Base-by-base conservation (phyloP, 495 filamentous ascomycete species). In the Trichocladium antarcticum region DNA sequence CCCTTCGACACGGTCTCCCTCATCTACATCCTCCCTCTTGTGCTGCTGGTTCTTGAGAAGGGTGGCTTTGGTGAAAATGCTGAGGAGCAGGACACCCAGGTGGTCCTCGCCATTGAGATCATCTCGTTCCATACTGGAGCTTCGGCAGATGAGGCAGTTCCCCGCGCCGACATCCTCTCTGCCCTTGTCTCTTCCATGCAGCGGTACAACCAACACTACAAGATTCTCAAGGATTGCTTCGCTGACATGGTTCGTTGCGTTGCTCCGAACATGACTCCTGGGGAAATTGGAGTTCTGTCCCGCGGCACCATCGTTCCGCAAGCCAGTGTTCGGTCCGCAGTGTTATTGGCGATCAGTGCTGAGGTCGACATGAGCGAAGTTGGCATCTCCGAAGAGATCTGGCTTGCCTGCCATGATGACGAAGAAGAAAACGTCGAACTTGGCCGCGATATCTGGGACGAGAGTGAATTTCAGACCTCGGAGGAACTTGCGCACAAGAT, bases 341-440 rank as follows among this genome's bases (percentile, higher is more conserved):
- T 87, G 0, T 69, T 98, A n/a, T 89, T 96, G 61, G 82, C 84
- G 8, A 89, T 96, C 59, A 83, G 87, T 54, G 78, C 85, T 19
- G 87, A 96, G 58, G 80, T 97, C 34, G 90, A 97, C 57, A 73
- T 98, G 71, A 89, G 80, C 41, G 86, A 95, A 43, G 70, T 84
- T 21, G 77, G 81, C 27, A 90, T 87, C 59, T 89, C 81, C 8
- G 85, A 88, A 49, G 87, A 97, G 56, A 84, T 97, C 11, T 97
- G 90, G 90, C 73, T 98, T 19, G 82, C 81, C 44, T 90, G 79
- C 63, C 89, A 97, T 58, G 92, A 98, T 50, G 85, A 92, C 48
- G 78, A 85, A 0, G 80, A 87, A 11, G 92, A 96, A 58, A 96
- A 97, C 56, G 75, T 72, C 6, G 87, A 94, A 32, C 70, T 95